These are phyloP conservation scores for Candida endomychidarum DNA, from an alignment of 805 yeast genomes.

Conservation along the genomic window DNA sequence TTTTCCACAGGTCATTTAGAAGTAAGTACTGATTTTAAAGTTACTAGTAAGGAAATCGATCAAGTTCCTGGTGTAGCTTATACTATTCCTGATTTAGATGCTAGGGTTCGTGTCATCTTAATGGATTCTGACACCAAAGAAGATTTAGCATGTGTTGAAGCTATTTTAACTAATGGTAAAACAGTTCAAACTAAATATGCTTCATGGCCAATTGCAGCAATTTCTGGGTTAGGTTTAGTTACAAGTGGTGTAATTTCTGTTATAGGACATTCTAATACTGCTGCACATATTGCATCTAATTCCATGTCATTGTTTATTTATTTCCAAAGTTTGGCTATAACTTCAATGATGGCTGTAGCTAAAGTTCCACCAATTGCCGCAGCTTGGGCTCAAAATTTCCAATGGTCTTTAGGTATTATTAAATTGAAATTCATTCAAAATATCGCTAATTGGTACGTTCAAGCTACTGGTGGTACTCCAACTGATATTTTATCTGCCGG, in stretches of 20 bases:
- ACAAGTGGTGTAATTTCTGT: constrained; percentile 87
- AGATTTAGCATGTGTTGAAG: constrained; percentile 89
- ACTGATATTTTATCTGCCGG: constrained; percentile 70
- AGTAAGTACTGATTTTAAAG: constrained; percentile 48
- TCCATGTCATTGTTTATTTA: constrained; percentile 89
- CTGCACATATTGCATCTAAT: constrained; percentile 97
- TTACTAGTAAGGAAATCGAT: constrained; percentile 42
- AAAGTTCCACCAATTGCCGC: constrained; percentile 95
- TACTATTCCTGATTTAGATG: constrained; percentile 92
- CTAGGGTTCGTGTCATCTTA: constrained; percentile 75
- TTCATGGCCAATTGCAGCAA: constrained; percentile 93
- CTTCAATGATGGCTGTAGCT: constrained; percentile 93
- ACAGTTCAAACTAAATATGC: constrained; percentile 92
- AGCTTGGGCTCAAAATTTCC: constrained; percentile 96
- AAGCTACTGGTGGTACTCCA: constrained; percentile 88
- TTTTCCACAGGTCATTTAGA: constrained; percentile 84
- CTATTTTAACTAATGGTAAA: constrained; percentile 79
- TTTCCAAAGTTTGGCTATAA: constrained; percentile 89
- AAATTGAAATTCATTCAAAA: constrained; percentile 72
- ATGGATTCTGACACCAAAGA: constrained; percentile 44
- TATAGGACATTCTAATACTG: constrained; percentile 86
- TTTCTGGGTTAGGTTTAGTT: constrained; percentile 82
- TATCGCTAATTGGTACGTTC: constrained; percentile 91
- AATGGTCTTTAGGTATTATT: constrained; percentile 94
- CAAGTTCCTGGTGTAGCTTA: constrained; percentile 82